phyloP scores from a whole-genome alignment of 371 early-diverging fungal species.

The Rhizopus sp. region DNA sequence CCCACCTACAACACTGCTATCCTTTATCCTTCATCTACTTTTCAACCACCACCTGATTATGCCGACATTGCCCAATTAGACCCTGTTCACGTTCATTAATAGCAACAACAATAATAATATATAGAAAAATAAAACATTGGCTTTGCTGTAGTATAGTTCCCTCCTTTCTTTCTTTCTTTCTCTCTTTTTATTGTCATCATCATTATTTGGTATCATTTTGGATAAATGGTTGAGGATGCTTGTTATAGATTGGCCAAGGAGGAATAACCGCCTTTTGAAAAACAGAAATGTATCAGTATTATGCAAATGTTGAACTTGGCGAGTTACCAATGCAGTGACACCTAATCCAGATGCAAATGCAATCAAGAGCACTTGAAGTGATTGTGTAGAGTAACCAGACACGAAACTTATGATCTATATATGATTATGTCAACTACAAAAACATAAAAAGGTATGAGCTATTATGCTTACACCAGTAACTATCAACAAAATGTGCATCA shows the following conservation, averaged over 20 bases:
- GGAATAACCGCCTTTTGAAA: constrained; percentile 19
- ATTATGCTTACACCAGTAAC: constrained; percentile 17
- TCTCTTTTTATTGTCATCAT: constrained; percentile 6
- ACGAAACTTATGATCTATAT: constrained; percentile 18
- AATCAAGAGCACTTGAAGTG: constrained; percentile 13
- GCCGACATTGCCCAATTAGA: neutral
- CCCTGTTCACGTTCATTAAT: too few species aligned
- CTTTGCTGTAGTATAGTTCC: neutral
- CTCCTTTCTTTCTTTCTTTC: neutral
- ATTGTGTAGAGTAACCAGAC: constrained; percentile 21
- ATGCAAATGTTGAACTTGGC: neutral
- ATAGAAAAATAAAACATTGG: neutral
- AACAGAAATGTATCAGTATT: neutral
- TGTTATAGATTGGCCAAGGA: constrained; percentile 32
- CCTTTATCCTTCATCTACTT: neutral
- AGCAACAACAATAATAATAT: neutral
- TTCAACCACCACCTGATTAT: constrained; percentile 4
- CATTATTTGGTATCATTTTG: constrained; percentile 13
- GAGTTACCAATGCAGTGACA: constrained; percentile 22
- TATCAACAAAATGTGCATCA: constrained; percentile 13
- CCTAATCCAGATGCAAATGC: constrained; percentile 17
- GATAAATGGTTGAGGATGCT: constrained; percentile 26
- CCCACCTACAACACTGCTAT: constrained; percentile 42
- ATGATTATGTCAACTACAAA: neutral
- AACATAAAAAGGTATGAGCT: neutral